Evolutionary conservation across 2,329 filamentous ascomycete genomes (phyloP).

Genomic region (Xylaria sp.): DNA sequence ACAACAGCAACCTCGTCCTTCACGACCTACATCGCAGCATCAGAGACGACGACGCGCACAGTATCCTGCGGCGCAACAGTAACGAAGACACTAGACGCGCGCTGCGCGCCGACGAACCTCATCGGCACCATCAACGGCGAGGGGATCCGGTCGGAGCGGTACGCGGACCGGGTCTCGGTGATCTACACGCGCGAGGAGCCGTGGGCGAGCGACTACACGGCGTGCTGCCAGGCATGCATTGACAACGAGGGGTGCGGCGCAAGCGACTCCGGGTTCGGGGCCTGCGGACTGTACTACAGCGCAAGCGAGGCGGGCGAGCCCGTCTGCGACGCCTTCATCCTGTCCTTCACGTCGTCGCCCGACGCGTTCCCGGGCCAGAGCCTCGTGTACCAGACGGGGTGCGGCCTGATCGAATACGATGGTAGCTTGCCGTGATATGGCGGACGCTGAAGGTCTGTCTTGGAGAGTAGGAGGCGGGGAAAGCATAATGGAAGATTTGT

Average conservation of each 20-base stretch:
- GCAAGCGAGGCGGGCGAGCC: background rate
- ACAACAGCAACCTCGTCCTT: background rate
- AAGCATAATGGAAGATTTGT: no score
- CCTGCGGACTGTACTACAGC: constrained; percentile 13
- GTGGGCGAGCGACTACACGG: constrained; percentile 9
- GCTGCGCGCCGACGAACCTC: constrained; percentile 18
- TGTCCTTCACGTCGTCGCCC: constrained; percentile 7
- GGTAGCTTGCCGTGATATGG: constrained; percentile 1
- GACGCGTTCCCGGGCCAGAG: background rate
- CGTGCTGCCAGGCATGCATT: constrained; percentile 22
- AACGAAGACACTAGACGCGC: constrained; percentile 13
- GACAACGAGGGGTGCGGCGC: constrained; percentile 16
- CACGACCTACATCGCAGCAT: background rate
- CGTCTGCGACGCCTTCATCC: constrained; percentile 9
- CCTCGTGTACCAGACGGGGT: constrained; percentile 4
- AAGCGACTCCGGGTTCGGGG: background rate
- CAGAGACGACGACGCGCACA: background rate
- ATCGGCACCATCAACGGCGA: constrained; percentile 12
- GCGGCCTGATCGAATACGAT: background rate
- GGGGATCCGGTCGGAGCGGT: constrained; percentile 1
- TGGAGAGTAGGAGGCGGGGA: no score
- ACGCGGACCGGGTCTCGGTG: constrained; percentile 4
- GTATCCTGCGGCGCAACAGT: background rate
- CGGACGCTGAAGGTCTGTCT: no score
- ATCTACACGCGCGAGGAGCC: constrained; percentile 9